These are phyloP conservation scores for Parascedosporium putredinis DNA, from an alignment of 2,329 filamentous ascomycete genomes.

Conservation along the genomic window DNA sequence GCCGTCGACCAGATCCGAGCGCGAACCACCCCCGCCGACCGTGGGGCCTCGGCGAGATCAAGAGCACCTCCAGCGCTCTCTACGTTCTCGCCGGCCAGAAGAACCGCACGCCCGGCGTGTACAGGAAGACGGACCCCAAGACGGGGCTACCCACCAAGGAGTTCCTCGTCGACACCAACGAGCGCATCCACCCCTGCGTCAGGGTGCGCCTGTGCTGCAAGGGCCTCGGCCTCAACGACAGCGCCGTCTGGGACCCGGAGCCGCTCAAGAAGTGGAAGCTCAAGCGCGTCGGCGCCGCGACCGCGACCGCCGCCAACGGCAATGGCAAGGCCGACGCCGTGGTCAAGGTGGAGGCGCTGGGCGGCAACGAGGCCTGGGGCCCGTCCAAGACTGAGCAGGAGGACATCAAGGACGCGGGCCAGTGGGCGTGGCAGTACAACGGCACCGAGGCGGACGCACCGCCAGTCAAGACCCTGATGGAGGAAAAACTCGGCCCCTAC, in stretches of 20 bases:
- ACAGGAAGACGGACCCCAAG: conserved; percentile 31
- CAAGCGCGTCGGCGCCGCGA: conserved; percentile 16
- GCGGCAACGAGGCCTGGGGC: neutral
- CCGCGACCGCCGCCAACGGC: neutral
- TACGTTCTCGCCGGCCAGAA: conserved; percentile 34
- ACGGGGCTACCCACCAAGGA: conserved; percentile 23
- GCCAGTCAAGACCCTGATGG: conserved; percentile 31
- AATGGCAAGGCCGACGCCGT: neutral
- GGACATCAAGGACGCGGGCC: conserved; percentile 18
- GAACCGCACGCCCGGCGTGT: conserved; percentile 35
- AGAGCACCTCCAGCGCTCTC: conserved; percentile 25
- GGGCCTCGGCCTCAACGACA: conserved; percentile 40
- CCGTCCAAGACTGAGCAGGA: conserved; percentile 4
- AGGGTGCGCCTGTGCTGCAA: conserved; percentile 40
- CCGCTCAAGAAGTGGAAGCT: conserved; percentile 36
- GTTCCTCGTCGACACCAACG: conserved; percentile 42
- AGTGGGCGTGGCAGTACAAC: conserved; percentile 46
- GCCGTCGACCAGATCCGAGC: conserved; percentile 37
- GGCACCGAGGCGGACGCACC: conserved; percentile 33
- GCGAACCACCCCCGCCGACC: conserved; percentile 36
- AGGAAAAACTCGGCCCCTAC: conserved; percentile 43
- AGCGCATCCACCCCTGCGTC: conserved; percentile 44
- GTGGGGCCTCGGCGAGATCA: conserved; percentile 37
- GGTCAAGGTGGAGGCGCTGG: neutral
- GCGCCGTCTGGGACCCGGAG: conserved; percentile 32